A percentile compares a stretch with the other conserved stretches of the same genome.
These are phyloP conservation scores for Mucor circinelloides DNA, from an alignment of 371 early-diverging fungal genomes.

Conservation along the genomic window DNA sequence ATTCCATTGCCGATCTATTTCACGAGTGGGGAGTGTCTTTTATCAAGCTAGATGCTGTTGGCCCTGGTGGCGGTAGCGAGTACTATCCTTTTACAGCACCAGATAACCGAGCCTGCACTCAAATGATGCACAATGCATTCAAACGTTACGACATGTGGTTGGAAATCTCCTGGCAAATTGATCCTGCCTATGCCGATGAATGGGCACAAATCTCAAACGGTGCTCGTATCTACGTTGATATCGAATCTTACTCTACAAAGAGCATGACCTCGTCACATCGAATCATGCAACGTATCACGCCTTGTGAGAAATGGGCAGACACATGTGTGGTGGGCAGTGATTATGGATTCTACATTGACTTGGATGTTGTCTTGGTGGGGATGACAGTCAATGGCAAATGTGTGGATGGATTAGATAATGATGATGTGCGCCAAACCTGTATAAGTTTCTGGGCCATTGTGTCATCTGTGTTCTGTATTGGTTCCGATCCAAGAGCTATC, in stretches of 20 bases:
- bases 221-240: conserved; percentile 43
- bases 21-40: conserved; percentile 40
- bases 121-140: conserved; percentile 40
- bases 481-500: conserved; percentile 42
- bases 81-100: conserved; percentile 35
- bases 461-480: conserved; percentile 46
- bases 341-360: conserved; percentile 43
- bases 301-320: conserved; percentile 36
- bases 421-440: conserved; percentile 43
- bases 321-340: conserved; percentile 28
- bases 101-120: conserved; percentile 37
- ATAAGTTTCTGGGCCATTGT: conserved; percentile 50
- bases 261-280: conserved; percentile 49
- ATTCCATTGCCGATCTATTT: conserved; percentile 40
- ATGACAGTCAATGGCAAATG: conserved; percentile 46
- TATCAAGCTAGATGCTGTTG: conserved; percentile 50
- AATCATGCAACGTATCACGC: conserved; percentile 44
- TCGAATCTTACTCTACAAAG: conserved; percentile 44
- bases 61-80: conserved; percentile 42
- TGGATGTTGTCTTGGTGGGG: conserved; percentile 47
- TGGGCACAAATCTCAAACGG: conserved; percentile 43
- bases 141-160: conserved; percentile 36
- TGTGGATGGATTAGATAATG: conserved; percentile 46
- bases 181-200: conserved; percentile 36
- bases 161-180: conserved; percentile 50